Conservation (phyloP, 768 basidiomycete species). For the Suillus luteus region DNA sequence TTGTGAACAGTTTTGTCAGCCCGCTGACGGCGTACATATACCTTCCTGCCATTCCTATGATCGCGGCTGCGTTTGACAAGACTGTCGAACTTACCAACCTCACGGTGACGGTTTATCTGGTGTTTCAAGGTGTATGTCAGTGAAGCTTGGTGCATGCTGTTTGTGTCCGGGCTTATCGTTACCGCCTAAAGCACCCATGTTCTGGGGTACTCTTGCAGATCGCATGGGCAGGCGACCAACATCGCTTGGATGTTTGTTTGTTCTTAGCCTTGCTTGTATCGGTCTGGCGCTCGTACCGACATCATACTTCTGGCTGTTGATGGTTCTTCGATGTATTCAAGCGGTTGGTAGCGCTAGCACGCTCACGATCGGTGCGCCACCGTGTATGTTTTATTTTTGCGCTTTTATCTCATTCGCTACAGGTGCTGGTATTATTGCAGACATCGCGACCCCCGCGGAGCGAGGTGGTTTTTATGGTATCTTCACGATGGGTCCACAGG, state of each 20-base stretch:
- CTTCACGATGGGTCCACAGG: conserved; percentile 64
- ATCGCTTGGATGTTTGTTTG: conserved; percentile 56
- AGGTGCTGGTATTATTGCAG: conserved; percentile 74
- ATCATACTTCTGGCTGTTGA: conserved; percentile 67
- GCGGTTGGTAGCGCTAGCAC: conserved; percentile 74
- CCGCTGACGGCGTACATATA: conserved; percentile 75
- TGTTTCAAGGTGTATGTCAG: conserved; percentile 37
- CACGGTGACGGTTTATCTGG: conserved; percentile 64
- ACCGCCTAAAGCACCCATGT: conserved; percentile 48
- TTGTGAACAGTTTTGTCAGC: conserved; percentile 30
- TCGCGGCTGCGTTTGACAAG: conserved; percentile 56
- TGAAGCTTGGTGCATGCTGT: not conserved
- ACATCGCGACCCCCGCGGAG: conserved; percentile 69
- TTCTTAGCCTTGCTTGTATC: conserved; percentile 65
- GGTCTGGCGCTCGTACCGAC: conserved; percentile 51
- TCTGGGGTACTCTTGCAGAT: conserved; percentile 62
- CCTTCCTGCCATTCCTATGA: conserved; percentile 71
- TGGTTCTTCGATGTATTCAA: conserved; percentile 75
- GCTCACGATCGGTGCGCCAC: conserved; percentile 56
- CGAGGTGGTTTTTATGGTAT: conserved; percentile 70
- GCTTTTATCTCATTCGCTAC: conserved; percentile 7
- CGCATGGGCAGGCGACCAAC: conserved; percentile 59
- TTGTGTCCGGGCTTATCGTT: not conserved
- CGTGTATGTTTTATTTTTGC: not conserved
- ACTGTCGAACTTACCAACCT: conserved; percentile 71